These are phyloP conservation scores for Spergularia marina DNA, from an alignment of 148 eudicot species.

Conservation along the genomic window DNA sequence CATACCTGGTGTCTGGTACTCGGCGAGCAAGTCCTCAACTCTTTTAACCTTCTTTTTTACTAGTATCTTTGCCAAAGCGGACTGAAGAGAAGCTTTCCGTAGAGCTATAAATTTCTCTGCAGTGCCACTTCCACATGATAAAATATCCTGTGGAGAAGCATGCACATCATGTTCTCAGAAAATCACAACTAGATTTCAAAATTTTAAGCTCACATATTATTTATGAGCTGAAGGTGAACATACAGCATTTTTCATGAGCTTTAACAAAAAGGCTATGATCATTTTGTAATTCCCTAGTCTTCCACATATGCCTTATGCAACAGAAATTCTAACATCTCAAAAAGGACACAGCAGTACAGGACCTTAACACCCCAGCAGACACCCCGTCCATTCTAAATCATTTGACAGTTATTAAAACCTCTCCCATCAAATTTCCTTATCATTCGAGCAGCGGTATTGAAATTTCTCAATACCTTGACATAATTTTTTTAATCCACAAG, in stretches of 20 bases:
- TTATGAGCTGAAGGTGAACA: background rate
- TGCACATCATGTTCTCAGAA: background rate
- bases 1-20: slow-evolving; percentile 55
- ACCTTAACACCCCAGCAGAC: background rate
- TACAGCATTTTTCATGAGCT: background rate
- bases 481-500: no score
- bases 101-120: slow-evolving; percentile 81
- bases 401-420: background rate
- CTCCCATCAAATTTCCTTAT: background rate
- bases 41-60: slow-evolving; percentile 57
- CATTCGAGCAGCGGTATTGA: no score
- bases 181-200: background rate
- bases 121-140: slow-evolving; percentile 63
- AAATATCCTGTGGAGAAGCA: slow-evolving; percentile 45
- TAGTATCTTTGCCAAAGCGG: slow-evolving; percentile 71
- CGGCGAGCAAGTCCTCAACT: slow-evolving; percentile 57
- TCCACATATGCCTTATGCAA: background rate
- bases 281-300: background rate
- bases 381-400: background rate
- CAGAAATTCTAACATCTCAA: background rate
- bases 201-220: background rate
- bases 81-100: slow-evolving; percentile 53
- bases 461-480: no score
- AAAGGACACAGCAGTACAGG: background rate
- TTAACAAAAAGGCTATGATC: background rate